Conservation (phyloP, 345 rosid species). For the Turnera subulata region DNA sequence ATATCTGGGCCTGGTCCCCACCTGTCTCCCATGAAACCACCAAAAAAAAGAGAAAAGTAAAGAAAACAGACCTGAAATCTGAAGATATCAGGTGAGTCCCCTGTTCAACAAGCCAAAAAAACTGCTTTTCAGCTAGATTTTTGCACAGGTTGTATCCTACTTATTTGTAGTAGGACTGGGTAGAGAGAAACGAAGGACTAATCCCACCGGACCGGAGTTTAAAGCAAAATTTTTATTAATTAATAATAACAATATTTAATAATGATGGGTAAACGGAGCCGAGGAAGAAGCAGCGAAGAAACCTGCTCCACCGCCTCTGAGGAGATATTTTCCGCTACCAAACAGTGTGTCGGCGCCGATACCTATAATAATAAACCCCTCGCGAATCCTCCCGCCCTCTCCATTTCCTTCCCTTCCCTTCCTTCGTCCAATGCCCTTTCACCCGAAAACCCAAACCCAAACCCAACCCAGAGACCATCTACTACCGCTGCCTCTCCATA, state of each 20-base stretch:
- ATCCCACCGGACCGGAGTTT: no score
- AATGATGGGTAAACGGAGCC: slow-evolving; percentile 8
- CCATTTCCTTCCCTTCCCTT: no score
- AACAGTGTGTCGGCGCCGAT: slow-evolving; percentile 57
- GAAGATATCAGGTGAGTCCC: no score
- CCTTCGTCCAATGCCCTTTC: no score
- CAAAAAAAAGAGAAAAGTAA: no score
- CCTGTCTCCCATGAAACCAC: neutral
- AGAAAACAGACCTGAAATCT: neutral
- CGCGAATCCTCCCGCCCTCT: no score
- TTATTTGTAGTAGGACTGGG: neutral
- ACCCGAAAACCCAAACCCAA: neutral
- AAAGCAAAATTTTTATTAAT: no score
- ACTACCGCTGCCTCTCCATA: neutral
- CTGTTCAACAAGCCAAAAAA: no score
- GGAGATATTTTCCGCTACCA: slow-evolving; percentile 32
- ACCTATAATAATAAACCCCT: slow-evolving; percentile 5
- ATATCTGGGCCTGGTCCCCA: neutral
- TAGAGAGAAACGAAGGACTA: neutral
- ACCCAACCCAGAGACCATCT: neutral
- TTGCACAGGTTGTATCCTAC: no score
- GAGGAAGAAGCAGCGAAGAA: neutral
- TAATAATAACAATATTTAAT: no score
- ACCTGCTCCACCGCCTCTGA: slow-evolving; percentile 41
- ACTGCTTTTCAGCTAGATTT: no score